Conservation (phyloP, 2,329 filamentous ascomycete genomes). For the Colletotrichum neosansevieriae region DNA sequence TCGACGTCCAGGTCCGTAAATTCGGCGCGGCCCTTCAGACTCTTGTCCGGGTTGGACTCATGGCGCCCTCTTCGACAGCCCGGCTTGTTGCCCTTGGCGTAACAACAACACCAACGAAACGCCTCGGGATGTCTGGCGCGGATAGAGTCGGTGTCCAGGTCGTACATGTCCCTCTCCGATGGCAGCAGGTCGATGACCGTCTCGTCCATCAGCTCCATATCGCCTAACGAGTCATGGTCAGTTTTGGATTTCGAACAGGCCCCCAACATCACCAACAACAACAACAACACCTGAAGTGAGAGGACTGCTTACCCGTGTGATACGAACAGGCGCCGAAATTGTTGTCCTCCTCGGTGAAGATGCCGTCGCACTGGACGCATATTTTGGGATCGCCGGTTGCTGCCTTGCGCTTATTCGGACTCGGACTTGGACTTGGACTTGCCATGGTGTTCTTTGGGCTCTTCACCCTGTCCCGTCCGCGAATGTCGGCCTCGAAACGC, state of each 20-base stretch:
- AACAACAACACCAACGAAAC: slow-evolving; percentile 41
- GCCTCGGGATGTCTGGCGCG: slow-evolving; percentile 37
- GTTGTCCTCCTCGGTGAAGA: slow-evolving; percentile 41
- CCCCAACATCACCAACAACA: neutral
- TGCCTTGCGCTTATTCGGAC: slow-evolving; percentile 31
- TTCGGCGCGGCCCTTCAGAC: slow-evolving; percentile 37
- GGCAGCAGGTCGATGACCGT: slow-evolving; percentile 26
- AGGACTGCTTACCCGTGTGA: slow-evolving; percentile 35
- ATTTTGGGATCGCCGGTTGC: slow-evolving; percentile 35
- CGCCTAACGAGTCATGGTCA: slow-evolving; percentile 31
- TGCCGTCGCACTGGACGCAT: slow-evolving; percentile 40
- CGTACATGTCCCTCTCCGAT: slow-evolving; percentile 24
- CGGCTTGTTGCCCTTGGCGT: slow-evolving; percentile 15
- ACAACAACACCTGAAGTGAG: neutral
- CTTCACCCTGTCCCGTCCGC: slow-evolving; percentile 7
- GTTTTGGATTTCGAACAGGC: neutral
- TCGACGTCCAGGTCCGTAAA: slow-evolving; percentile 35
- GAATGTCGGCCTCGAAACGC: slow-evolving; percentile 32
- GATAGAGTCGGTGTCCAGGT: slow-evolving; percentile 38
- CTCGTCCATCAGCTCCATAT: slow-evolving; percentile 39
- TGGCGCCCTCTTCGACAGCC: slow-evolving; percentile 37
- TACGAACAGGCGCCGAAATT: slow-evolving; percentile 35
- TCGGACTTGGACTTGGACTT: neutral
- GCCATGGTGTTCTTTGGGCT: slow-evolving; percentile 22
- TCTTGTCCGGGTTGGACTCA: slow-evolving; percentile 40